Evolutionary conservation across 1,284 basidiomycete genomes (phyloP).

Genomic region (Microbotryum lychnidis-dioicae): DNA sequence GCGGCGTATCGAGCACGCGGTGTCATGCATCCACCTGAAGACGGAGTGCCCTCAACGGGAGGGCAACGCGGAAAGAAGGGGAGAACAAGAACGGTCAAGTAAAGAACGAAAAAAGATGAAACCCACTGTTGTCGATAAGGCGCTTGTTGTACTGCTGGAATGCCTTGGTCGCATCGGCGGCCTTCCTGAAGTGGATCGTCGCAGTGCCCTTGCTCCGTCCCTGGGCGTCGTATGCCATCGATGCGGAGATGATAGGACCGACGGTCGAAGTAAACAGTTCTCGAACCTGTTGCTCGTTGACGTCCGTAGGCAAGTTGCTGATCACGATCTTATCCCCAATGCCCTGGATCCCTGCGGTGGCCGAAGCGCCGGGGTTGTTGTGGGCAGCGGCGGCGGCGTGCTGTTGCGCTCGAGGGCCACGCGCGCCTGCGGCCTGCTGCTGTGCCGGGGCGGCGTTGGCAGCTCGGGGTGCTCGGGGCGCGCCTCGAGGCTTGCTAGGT

Average conservation of each 20-base stretch:
- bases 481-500: conserved; percentile 19
- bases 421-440: conserved; percentile 16
- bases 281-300: conserved; percentile 87
- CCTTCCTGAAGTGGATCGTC: conserved; percentile 73
- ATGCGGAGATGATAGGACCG: conserved; percentile 73
- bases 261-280: conserved; percentile 89
- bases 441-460: conserved; percentile 1
- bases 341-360: conserved; percentile 30
- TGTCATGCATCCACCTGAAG: background rate
- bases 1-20: background rate
- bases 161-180: conserved; percentile 84
- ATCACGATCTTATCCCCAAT: conserved; percentile 77
- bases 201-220: conserved; percentile 87
- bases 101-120: background rate
- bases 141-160: conserved; percentile 94
- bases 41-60: background rate
- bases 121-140: conserved; percentile 99
- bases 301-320: conserved; percentile 88
- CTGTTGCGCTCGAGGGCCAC: conserved; percentile 20
- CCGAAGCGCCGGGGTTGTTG: conserved; percentile 38
- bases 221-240: conserved; percentile 71
- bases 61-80: background rate
- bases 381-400: conserved; percentile 41
- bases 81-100: background rate
- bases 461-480: conserved; percentile 1